Conservation (phyloP, 129 eudicot genomes). For the Helichrysum umbraculigerum region DNA sequence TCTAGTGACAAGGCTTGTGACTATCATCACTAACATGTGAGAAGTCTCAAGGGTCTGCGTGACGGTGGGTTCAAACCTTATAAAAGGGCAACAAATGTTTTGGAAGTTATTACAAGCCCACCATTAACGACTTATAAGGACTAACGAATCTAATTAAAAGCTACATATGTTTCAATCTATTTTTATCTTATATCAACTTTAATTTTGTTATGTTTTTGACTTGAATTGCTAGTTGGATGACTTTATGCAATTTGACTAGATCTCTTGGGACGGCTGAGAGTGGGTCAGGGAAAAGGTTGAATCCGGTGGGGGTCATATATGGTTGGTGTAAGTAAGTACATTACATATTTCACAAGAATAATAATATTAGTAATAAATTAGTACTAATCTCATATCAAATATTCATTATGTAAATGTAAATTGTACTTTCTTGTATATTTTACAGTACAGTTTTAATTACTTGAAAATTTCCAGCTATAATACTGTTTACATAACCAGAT, state of each 20-base stretch:
- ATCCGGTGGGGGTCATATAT: constrained; percentile 11
- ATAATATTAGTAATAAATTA: too few relatives aligned
- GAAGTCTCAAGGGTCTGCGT: too few relatives aligned
- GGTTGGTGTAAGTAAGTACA: neutral
- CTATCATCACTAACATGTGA: too few relatives aligned
- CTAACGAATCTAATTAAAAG: neutral
- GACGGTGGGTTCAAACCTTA: too few relatives aligned
- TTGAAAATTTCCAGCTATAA: too few relatives aligned
- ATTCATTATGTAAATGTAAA: too few relatives aligned
- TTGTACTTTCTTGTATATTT: too few relatives aligned
- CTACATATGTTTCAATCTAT: neutral
- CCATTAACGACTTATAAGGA: neutral
- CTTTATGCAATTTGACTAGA: constrained; percentile 15
- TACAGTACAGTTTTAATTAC: too few relatives aligned
- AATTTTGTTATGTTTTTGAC: constrained; percentile 13
- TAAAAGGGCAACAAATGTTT: neutral
- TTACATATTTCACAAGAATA: neutral
- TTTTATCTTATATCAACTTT: constrained; percentile 1
- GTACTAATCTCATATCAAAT: too few relatives aligned
- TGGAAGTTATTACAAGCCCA: constrained; percentile 6
- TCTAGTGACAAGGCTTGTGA: too few relatives aligned
- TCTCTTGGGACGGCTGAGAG: constrained; percentile 22
- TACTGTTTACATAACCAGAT: too few relatives aligned
- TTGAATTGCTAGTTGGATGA: constrained; percentile 15
- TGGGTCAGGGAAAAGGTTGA: constrained; percentile 5